Evolutionary conservation across 2,329 filamentous ascomycete genomes (phyloP).

Genomic region (Aureobasidium subglaciale): DNA sequence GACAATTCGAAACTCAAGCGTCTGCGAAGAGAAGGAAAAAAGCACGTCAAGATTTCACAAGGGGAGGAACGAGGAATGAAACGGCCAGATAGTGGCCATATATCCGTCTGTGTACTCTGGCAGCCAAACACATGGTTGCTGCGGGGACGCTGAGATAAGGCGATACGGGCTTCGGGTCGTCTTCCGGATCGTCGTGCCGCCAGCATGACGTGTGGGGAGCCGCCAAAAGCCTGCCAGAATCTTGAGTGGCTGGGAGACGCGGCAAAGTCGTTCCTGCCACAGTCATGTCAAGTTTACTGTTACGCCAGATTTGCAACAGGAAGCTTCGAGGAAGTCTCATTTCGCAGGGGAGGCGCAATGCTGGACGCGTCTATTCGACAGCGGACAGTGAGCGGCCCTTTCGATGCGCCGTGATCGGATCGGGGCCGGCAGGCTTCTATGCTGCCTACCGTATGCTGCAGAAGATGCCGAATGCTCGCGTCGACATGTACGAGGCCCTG

Average conservation of each 20-base stretch:
- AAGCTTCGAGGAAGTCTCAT: neutral
- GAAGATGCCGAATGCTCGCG: conserved; percentile 60
- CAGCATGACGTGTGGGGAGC: conserved; percentile 9
- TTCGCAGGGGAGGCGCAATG: neutral
- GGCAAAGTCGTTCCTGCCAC: neutral
- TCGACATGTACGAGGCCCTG: conserved; percentile 95
- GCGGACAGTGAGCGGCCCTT: conserved; percentile 43
- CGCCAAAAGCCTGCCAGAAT: neutral
- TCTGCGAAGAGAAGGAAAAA: neutral
- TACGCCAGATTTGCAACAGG: neutral
- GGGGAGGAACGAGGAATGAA: conserved; percentile 12
- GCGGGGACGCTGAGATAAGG: neutral
- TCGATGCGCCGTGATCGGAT: conserved; percentile 82
- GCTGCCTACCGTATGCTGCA: conserved; percentile 78
- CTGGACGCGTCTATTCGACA: neutral
- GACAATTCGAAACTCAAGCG: neutral
- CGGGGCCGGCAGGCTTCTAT: conserved; percentile 94
- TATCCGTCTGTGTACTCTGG: neutral
- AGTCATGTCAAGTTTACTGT: neutral
- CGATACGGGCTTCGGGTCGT: neutral
- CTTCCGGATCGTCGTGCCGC: neutral
- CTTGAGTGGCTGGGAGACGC: neutral
- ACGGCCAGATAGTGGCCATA: conserved; percentile 9
- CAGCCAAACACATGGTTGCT: conserved; percentile 2
- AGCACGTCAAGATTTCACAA: neutral